Conservation (phyloP, 306 rosid genomes). For the Amphicarpaea edgeworthii region DNA sequence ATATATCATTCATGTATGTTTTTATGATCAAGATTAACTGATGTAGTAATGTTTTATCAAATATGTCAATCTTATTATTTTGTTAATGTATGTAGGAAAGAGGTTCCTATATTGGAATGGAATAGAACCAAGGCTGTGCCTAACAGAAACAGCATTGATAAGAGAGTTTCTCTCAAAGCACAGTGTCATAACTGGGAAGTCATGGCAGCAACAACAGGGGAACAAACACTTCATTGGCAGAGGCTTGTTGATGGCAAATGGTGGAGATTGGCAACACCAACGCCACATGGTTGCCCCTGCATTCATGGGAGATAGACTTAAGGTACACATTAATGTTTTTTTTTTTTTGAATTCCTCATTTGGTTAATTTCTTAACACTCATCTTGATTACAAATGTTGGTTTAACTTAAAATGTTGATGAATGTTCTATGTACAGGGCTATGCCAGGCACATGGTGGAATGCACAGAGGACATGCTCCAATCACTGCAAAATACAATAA, state of each 20-base stretch:
- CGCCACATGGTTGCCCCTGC: constrained; percentile 69
- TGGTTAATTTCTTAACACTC: neutral
- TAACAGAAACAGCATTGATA: constrained; percentile 59
- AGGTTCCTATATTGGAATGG: constrained; percentile 72
- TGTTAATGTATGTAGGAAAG: constrained; percentile 45
- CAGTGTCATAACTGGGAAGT: constrained; percentile 57
- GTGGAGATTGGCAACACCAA: constrained; percentile 69
- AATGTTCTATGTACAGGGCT: constrained; percentile 52
- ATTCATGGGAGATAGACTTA: constrained; percentile 69
- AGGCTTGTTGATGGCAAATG: constrained; percentile 77
- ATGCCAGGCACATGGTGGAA: constrained; percentile 84
- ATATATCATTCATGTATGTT: neutral
- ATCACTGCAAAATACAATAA: constrained; percentile 55
- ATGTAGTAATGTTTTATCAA: neutral
- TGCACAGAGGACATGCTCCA: constrained; percentile 77
- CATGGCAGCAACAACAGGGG: constrained; percentile 75
- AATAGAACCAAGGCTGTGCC: constrained; percentile 64
- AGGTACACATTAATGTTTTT: constrained; percentile 42
- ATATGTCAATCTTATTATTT: neutral
- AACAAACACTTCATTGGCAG: constrained; percentile 64
- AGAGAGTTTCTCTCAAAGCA: constrained; percentile 58
- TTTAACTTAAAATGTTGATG: constrained; percentile 31
- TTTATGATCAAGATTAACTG: neutral
- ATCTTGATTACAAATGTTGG: neutral
- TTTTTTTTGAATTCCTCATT: neutral